A percentile compares a stretch with the other conserved stretches of the same genome.
Evolutionary conservation across 805 yeast species (phyloP).

Genomic region (Ogataea methylovora): DNA sequence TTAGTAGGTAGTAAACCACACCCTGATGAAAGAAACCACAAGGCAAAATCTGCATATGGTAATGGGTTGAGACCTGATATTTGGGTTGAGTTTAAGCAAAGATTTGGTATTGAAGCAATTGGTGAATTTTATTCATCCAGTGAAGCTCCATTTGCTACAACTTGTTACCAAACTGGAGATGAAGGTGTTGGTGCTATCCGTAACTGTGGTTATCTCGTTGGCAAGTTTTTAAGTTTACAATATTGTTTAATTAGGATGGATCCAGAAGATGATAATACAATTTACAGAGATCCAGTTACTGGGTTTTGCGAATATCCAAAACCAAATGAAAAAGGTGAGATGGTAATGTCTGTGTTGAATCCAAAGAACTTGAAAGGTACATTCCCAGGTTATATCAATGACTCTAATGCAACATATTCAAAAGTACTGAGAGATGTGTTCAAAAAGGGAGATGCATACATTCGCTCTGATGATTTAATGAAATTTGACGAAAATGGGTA

Average conservation of each 20-base stretch:
- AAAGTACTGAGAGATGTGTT: slow-evolving; percentile 63
- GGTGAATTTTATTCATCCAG: slow-evolving; percentile 89
- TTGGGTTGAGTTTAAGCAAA: slow-evolving; percentile 66
- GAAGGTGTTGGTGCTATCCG: slow-evolving; percentile 73
- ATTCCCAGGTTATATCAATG: slow-evolving; percentile 79
- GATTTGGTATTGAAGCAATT: slow-evolving; percentile 60
- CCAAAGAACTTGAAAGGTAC: slow-evolving; percentile 48
- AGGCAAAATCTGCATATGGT: slow-evolving; percentile 66
- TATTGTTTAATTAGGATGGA: slow-evolving; percentile 62
- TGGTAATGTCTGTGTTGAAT: slow-evolving; percentile 60
- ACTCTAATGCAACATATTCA: slow-evolving; percentile 59
- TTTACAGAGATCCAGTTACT: slow-evolving; percentile 58
- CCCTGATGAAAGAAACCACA: slow-evolving; percentile 49
- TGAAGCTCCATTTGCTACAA: slow-evolving; percentile 77
- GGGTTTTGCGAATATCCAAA: slow-evolving; percentile 49
- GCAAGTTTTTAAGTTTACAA: slow-evolving; percentile 37
- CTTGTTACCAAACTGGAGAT: slow-evolving; percentile 45
- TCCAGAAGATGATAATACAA: slow-evolving; percentile 60
- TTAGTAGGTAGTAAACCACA: slow-evolving; percentile 19
- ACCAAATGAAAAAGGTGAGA: slow-evolving; percentile 67
- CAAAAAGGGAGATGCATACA: slow-evolving; percentile 78
- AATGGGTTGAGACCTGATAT: slow-evolving; percentile 80
- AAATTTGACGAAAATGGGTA: slow-evolving; percentile 52
- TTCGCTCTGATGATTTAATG: slow-evolving; percentile 73
- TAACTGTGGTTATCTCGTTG: slow-evolving; percentile 71